A percentile compares a stretch with the other conserved stretches of the same genome.
phyloP scores from a whole-genome alignment of 441 rosid species.

The Euphorbia corollata region DNA sequence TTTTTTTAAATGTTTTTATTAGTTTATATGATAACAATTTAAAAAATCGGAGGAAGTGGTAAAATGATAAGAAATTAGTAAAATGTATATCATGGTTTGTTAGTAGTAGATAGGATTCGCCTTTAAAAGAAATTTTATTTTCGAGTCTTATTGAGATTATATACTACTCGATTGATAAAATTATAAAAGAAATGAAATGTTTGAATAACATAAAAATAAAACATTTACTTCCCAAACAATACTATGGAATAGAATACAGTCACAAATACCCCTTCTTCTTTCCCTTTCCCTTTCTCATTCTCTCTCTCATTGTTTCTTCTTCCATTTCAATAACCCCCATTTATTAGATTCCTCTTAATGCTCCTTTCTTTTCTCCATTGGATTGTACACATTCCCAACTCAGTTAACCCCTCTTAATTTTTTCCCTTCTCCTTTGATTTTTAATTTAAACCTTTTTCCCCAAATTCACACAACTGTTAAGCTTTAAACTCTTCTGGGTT shows the following conservation, averaged over 20 bases:
- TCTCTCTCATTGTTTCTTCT: conserved; percentile 39
- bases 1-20: too few species aligned
- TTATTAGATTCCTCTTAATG: conserved; percentile 56
- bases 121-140: too few species aligned
- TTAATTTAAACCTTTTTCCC: conserved; percentile 18
- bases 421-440: conserved; percentile 28
- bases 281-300: conserved; percentile 35
- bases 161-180: too few species aligned
- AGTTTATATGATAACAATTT: too few species aligned
- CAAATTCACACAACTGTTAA: conserved; percentile 18
- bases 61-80: too few species aligned
- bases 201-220: conserved; percentile 18
- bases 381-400: conserved; percentile 59
- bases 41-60: too few species aligned
- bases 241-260: conserved; percentile 20
- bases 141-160: too few species aligned
- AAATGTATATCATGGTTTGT: not conserved
- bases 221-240: conserved; percentile 45
- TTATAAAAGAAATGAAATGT: conserved; percentile 5
- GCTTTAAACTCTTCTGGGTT: conserved; percentile 33
- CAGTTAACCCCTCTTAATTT: conserved; percentile 33
- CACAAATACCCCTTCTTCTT: conserved; percentile 27
- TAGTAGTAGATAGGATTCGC: not conserved
- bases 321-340: conserved; percentile 41
- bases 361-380: conserved; percentile 46